A percentile compares a stretch with the other conserved stretches of the same genome.
Conservation (phyloP, 257 asterid genomes). For the Fraxinus anomala region DNA sequence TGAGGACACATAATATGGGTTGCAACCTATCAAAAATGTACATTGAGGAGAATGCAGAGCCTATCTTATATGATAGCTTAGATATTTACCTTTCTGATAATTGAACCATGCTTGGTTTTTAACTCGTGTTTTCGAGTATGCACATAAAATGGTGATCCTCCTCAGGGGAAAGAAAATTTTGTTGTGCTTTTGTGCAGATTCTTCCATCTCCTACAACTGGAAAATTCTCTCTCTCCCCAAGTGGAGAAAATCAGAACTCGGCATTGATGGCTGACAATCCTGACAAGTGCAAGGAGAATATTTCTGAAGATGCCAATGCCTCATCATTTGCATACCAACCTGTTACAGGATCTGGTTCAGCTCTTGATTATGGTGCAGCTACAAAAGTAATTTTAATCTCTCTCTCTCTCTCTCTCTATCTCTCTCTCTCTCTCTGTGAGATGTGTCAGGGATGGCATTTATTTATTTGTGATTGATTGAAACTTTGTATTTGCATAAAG, state of each 20-base stretch:
- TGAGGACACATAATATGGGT: background rate
- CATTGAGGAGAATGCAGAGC: background rate
- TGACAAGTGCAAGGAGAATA: conserved; percentile 52
- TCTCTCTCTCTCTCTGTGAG: conserved; percentile 10
- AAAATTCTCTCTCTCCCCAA: conserved; percentile 41
- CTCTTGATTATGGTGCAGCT: conserved; percentile 40
- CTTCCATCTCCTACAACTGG: conserved; percentile 83
- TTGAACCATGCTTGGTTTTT: background rate
- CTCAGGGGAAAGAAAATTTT: background rate
- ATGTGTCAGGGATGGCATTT: background rate
- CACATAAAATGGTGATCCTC: background rate
- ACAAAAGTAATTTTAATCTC: conserved; percentile 46
- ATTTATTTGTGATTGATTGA: background rate
- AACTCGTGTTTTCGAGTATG: background rate
- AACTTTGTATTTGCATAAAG: background rate
- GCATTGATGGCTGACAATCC: conserved; percentile 33
- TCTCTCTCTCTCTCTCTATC: conserved; percentile 8
- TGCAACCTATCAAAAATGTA: background rate
- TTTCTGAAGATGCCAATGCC: conserved; percentile 46
- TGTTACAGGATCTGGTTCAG: conserved; percentile 47
- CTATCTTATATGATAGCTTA: background rate
- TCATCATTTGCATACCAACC: conserved; percentile 70
- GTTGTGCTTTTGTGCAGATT: conserved; percentile 29
- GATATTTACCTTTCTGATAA: background rate
- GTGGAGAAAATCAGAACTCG: conserved; percentile 23